Conservation (phyloP, 345 rosid genomes). For the Dovyalis caffra region DNA sequence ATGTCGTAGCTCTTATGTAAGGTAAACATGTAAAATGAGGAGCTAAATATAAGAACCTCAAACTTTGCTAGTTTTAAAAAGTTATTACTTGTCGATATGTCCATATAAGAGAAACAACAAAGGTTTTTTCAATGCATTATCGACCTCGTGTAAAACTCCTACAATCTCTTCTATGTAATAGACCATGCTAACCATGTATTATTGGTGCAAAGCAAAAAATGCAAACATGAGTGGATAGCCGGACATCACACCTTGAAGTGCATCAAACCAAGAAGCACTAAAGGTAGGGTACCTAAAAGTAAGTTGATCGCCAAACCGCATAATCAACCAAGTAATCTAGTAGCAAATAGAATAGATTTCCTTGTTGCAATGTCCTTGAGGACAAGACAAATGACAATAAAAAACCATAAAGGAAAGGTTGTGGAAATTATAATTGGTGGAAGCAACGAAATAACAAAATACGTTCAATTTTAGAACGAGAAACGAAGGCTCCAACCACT, state of each 20-base stretch:
- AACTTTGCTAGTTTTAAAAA: conserved; percentile 81
- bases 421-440: neutral
- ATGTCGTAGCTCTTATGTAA: neutral
- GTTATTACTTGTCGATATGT: conserved; percentile 76
- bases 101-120: conserved; percentile 76
- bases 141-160: conserved; percentile 47
- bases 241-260: conserved; percentile 8
- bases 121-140: conserved; percentile 56
- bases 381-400: neutral
- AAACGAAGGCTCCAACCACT: too few species aligned
- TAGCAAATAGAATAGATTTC: conserved; percentile 73
- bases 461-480: too few species aligned
- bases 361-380: conserved; percentile 79
- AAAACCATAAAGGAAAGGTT: neutral
- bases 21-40: conserved; percentile 5
- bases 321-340: conserved; percentile 74
- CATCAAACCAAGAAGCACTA: neutral
- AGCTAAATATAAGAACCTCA: conserved; percentile 46
- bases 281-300: conserved; percentile 54
- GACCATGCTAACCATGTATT: conserved; percentile 65
- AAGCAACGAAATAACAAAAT: neutral
- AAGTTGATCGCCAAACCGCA: conserved; percentile 73
- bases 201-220: conserved; percentile 51
- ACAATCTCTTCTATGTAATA: conserved; percentile 69
- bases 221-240: conserved; percentile 3